Base-by-base conservation (phyloP, 2,329 filamentous ascomycete genomes). In the Hirsutella minnesotensis region DNA sequence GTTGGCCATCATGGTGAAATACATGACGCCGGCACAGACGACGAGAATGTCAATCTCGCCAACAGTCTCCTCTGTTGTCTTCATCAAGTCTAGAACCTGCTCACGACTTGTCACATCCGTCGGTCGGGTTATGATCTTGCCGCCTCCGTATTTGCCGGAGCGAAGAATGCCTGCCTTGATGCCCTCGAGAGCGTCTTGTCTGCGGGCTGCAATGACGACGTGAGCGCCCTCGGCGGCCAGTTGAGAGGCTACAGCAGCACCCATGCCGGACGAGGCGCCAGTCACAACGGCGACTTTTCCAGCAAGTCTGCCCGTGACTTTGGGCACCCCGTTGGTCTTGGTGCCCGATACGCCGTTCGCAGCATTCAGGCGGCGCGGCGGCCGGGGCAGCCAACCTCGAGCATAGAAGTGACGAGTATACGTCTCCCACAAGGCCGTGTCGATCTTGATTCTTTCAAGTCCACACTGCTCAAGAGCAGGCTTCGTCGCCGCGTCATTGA, bases 1-100 rank as follows among this genome's bases (percentile, higher is more conserved):
- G 56, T 88, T 89, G 44, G 80, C 77, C 85, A 90, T 89, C 79
- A 89, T 80, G 43, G 85, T 89, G 63, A 80, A 90, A 66, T 90
- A 90, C 85, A 90, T 90, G 56, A 90, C 85, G 30, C 85, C 85
- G 0, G 85, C 86, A 54, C 83, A 86, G 34, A 79, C 79, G 40
- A 90, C 77, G n/a, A 90, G 72, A 41, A 89, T 84, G 56, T 90
- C 85, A 37, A 89, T 69, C 0, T 80, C 75, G 0, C 84, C 85
- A 0, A 89, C 77, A 51, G 79, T 66, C 38, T 74, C 69, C 21
- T 66, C 66, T 1, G 82, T 69, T 0, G 73, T 67, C 3, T 64
- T 60, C 47, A 89, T 67, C 3, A 90, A 75, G 0, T 72, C 70
- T 51, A 83, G 75, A 5, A 88, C 82, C 52, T 88, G 72, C 4